A percentile compares a stretch with the other conserved stretches of the same genome.
phyloP scores from a whole-genome alignment of 768 basidiomycete genomes.

The Kwoniella sp. region DNA sequence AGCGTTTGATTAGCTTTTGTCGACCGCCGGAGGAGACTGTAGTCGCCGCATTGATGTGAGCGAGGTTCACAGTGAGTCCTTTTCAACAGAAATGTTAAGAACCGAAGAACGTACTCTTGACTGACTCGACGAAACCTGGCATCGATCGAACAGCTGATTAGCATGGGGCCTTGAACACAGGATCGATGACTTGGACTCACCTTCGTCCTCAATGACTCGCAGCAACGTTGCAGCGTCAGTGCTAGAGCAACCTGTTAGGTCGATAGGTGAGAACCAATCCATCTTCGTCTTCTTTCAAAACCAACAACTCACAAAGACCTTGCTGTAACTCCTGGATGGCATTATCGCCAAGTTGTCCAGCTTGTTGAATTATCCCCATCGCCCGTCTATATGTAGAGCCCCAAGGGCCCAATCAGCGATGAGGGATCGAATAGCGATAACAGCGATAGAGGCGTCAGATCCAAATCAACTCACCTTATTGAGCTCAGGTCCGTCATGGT shows the following conservation, averaged over 20 bases:
- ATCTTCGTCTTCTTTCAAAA: too few relatives aligned
- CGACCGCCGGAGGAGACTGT: neutral
- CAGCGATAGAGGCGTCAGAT: neutral
- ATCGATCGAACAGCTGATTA: too few relatives aligned
- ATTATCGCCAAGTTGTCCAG: neutral
- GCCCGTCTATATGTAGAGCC: neutral
- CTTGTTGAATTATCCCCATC: neutral
- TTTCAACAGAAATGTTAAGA: too few relatives aligned
- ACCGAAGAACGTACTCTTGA: neutral
- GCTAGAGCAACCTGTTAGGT: neutral
- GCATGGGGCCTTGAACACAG: too few relatives aligned
- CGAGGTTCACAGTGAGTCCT: too few relatives aligned
- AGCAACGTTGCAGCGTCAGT: neutral
- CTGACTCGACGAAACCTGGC: neutral
- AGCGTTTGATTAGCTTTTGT: neutral
- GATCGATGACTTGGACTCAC: neutral
- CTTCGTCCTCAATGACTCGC: neutral
- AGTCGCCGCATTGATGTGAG: too few relatives aligned
- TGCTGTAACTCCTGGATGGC: neutral
- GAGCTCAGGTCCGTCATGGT: constrained; percentile 3
- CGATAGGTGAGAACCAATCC: too few relatives aligned
- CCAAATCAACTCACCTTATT: constrained; percentile 1
- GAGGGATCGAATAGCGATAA: neutral
- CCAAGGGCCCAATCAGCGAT: too few relatives aligned
- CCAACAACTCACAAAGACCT: constrained; percentile 3